A percentile compares a stretch with the other conserved stretches of the same genome.
Conservation (phyloP, 208 protist species). For the Acanthamoeba divionensis region DNA sequence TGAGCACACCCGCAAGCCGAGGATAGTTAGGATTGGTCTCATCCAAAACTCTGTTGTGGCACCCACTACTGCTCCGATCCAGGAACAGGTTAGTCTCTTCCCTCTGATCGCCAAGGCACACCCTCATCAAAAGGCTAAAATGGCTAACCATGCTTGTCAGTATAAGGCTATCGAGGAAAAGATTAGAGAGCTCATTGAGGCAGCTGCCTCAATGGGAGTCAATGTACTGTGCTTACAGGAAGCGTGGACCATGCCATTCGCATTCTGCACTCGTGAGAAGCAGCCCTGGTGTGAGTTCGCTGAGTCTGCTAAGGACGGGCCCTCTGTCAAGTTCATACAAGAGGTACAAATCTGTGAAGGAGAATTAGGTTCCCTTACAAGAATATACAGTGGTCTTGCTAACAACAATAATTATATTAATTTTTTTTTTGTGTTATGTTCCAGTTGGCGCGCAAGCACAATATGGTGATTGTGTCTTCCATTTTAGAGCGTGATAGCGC, state of each 20-base stretch:
- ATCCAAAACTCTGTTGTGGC: conserved; percentile 84
- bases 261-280: conserved; percentile 85
- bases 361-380: too few relatives aligned
- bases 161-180: conserved; percentile 77
- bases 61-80: conserved; percentile 76
- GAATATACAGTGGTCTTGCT: too few relatives aligned
- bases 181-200: conserved; percentile 75
- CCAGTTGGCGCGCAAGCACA: conserved; percentile 77
- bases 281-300: conserved; percentile 84
- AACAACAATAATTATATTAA: too few relatives aligned
- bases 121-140: too few relatives aligned
- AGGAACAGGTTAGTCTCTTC: conserved; percentile 70
- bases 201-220: conserved; percentile 76
- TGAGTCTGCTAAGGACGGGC: conserved; percentile 75
- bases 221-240: conserved; percentile 81
- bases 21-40: conserved; percentile 79
- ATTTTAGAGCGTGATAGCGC: conserved; percentile 83
- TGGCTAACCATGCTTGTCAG: too few relatives aligned
- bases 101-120: too few relatives aligned
- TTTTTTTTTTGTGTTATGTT: neutral
- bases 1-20: conserved; percentile 52
- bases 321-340: conserved; percentile 72
- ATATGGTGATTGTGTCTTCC: conserved; percentile 87
- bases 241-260: conserved; percentile 79
- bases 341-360: conserved; percentile 44